Percentiles rank a stretch among this genome's conserved stretches.
phyloP scores from a whole-genome alignment of 208 protist species.

The Crithidia acanthocephali region DNA sequence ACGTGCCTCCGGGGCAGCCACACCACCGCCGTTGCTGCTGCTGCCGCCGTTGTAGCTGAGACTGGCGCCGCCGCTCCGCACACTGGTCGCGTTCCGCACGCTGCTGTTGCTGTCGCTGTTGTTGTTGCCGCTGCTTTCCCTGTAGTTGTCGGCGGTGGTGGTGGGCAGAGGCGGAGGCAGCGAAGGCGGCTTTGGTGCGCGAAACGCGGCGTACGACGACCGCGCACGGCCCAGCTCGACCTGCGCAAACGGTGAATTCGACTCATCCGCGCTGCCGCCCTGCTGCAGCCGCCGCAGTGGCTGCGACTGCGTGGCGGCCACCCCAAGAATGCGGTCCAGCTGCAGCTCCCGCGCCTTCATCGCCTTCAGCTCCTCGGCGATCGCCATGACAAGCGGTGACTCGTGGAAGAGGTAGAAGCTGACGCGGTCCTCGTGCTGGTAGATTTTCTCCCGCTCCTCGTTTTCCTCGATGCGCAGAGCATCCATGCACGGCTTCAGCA shows the following conservation, averaged over 20 bases:
- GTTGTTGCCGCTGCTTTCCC: neutral
- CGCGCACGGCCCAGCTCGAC: neutral
- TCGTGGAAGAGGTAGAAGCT: conserved; percentile 57
- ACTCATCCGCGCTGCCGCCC: neutral
- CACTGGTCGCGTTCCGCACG: no score
- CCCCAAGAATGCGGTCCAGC: conserved; percentile 25
- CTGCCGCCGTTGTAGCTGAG: no score
- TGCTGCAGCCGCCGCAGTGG: neutral
- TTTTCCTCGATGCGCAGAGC: conserved; percentile 55
- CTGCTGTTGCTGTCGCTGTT: no score
- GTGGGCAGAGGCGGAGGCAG: neutral
- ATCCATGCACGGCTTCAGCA: conserved; percentile 75
- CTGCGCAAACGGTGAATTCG: neutral
- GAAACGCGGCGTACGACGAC: neutral
- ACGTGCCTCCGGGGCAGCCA: conserved; percentile 40
- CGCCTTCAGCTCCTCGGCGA: conserved; percentile 40
- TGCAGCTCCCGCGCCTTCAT: conserved; percentile 56
- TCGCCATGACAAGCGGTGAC: conserved; percentile 35
- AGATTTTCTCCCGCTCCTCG: conserved; percentile 35
- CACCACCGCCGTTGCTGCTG: neutral
- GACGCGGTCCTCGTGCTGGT: conserved; percentile 60
- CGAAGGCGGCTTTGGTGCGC: neutral
- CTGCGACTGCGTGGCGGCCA: neutral
- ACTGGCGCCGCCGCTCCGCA: no score
- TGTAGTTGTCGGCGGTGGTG: no score